phyloP scores from a whole-genome alignment of 805 yeast species.

The Wickerhamomyces queroliae region DNA sequence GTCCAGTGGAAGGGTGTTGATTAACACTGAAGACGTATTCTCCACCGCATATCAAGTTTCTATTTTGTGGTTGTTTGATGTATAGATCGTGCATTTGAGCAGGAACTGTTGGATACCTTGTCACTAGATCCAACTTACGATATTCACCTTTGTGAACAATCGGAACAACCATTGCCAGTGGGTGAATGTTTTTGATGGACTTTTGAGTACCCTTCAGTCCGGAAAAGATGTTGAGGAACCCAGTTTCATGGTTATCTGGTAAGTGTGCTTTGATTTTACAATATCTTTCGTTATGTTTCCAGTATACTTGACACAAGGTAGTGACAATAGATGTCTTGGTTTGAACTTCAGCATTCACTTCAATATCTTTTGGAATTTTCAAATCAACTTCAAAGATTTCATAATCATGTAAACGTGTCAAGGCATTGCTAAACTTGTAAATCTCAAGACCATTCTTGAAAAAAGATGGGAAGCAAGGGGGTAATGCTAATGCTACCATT shows the following conservation, averaged over 20 bases:
- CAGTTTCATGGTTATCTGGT: slow-evolving; percentile 64
- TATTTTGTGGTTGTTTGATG: slow-evolving; percentile 79
- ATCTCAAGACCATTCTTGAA: slow-evolving; percentile 54
- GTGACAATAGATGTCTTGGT: slow-evolving; percentile 35
- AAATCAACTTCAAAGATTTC: slow-evolving; percentile 80
- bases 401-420: slow-evolving; percentile 64
- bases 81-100: slow-evolving; percentile 71
- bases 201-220: slow-evolving; percentile 58
- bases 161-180: slow-evolving; percentile 69
- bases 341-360: slow-evolving; percentile 55
- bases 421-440: slow-evolving; percentile 68
- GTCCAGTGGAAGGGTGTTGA: slow-evolving; percentile 36
- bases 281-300: slow-evolving; percentile 57
- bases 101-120: slow-evolving; percentile 65
- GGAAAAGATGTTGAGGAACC: slow-evolving; percentile 70
- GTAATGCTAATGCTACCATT: slow-evolving; percentile 70
- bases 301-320: slow-evolving; percentile 73
- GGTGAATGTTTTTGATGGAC: slow-evolving; percentile 53
- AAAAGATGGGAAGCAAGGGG: slow-evolving; percentile 82
- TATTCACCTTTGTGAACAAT: slow-evolving; percentile 64
- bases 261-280: slow-evolving; percentile 78
- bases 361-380: slow-evolving; percentile 64
- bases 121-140: slow-evolving; percentile 62
- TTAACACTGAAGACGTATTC: slow-evolving; percentile 60
- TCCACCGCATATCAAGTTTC: slow-evolving; percentile 47